Evolutionary conservation across 2,329 filamentous ascomycete genomes (phyloP).

Genomic region (Arthrobotrys pseudoclavata): DNA sequence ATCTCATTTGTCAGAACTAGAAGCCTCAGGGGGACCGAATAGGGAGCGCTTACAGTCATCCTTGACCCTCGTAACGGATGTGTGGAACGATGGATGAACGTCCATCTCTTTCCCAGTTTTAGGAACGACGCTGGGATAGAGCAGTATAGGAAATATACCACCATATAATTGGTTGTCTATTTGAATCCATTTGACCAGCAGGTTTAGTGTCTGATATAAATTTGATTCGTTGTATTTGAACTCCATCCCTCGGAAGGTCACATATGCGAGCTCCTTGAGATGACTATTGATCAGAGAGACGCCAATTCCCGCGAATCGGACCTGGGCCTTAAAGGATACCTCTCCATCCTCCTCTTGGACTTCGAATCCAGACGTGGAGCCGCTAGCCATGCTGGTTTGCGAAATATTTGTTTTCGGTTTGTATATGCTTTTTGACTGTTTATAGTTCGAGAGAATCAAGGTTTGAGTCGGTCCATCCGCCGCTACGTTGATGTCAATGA

Average conservation of each 20-base stretch:
- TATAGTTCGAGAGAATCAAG: slow-evolving; percentile 93
- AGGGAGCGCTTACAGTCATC: slow-evolving; percentile 75
- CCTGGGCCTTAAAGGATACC: slow-evolving; percentile 87
- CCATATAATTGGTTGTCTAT: slow-evolving; percentile 99
- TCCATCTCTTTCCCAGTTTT: slow-evolving; percentile 98
- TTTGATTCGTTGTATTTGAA: slow-evolving; percentile 93
- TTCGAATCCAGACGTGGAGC: slow-evolving; percentile 81
- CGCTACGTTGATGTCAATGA: slow-evolving; percentile 95
- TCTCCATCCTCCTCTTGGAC: slow-evolving; percentile 92
- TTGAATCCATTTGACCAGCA: slow-evolving; percentile 98
- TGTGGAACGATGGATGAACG: slow-evolving; percentile 92
- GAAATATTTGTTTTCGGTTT: slow-evolving; percentile 74
- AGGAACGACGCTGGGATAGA: slow-evolving; percentile 97
- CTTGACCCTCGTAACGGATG: slow-evolving; percentile 92
- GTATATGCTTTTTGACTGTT: slow-evolving; percentile 92
- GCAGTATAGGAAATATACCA: slow-evolving; percentile 95
- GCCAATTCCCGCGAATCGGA: slow-evolving; percentile 89
- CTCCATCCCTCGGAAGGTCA: slow-evolving; percentile 91
- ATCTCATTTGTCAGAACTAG: neutral
- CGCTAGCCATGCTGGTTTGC: slow-evolving; percentile 73
- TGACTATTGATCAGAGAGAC: slow-evolving; percentile 94
- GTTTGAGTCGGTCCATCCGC: slow-evolving; percentile 97
- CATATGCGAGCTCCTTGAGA: slow-evolving; percentile 89
- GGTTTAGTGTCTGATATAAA: slow-evolving; percentile 89
- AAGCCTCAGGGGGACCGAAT: neutral